Evolutionary conservation across 768 basidiomycete species (phyloP).

Genomic region (Ramaria sp.): DNA sequence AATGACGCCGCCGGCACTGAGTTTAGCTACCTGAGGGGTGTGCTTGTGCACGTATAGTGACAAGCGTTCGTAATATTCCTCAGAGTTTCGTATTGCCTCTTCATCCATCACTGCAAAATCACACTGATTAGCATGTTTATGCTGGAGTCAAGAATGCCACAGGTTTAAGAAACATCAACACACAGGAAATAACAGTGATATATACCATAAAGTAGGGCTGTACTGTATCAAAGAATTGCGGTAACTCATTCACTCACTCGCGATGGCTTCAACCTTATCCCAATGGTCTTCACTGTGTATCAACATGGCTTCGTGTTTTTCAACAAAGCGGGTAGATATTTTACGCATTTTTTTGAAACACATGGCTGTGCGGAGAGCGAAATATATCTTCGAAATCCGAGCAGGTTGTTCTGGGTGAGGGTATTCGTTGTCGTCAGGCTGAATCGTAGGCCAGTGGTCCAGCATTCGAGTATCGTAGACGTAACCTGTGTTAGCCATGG

Average conservation of each 20-base stretch:
- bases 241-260: conserved; percentile 42
- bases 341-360: conserved; percentile 64
- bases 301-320: conserved; percentile 69
- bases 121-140: background rate
- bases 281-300: conserved; percentile 90
- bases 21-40: conserved; percentile 73
- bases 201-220: background rate
- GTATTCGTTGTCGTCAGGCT: conserved; percentile 34
- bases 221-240: background rate
- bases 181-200: background rate
- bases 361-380: conserved; percentile 46
- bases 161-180: background rate
- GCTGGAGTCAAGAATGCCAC: background rate
- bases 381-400: conserved; percentile 70
- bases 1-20: conserved; percentile 93
- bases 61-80: conserved; percentile 77
- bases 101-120: conserved; percentile 49
- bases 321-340: conserved; percentile 64
- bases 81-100: conserved; percentile 65
- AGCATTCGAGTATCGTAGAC: conserved; percentile 86
- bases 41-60: conserved; percentile 86
- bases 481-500: conserved; percentile 49
- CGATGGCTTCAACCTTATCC: conserved; percentile 78
- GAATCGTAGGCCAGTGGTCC: conserved; percentile 56
- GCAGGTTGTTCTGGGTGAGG: conserved; percentile 65